Base-by-base conservation (phyloP, 1,284 basidiomycete species). In the Ceratobasidium sp. region DNA sequence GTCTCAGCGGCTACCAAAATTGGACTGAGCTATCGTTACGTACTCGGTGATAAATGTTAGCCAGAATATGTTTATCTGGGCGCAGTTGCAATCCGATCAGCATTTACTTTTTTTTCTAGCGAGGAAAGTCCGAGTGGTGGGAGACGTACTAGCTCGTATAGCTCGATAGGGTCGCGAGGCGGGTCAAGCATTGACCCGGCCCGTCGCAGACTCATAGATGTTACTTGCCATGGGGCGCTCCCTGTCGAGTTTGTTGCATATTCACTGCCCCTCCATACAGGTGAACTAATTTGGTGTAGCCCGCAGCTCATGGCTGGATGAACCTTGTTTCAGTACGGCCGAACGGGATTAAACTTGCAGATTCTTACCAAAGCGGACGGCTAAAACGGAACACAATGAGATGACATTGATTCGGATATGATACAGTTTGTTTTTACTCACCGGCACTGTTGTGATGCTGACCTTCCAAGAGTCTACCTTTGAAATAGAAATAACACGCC, bases 401-500 rank as follows among this genome's bases (percentile, higher is more conserved):
- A 76, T 41, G 79, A 78, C 10, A 77, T 79, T 28, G 80, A 18
- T 18, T 48, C 69, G 28, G 52, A 71, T 18, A 43, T 14, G 5
- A 45, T 23, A 70, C 55, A 30, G n/a, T n/a, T n/a, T n/a, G n/a
- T n/a, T n/a, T 43, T 34, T 88, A 87, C 0, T 90, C 16, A 69
- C 65, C 91, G 0, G 88, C 86, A 73, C 87, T 87, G 0, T 87
- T 86, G 78, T 92, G 88, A 77, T 89, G 90, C 76, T 88, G 87
- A 8, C 91, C 91, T 78, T 93, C 91, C 23, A 89, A 79, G 4
- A 89, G 80, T 39, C 91, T 86, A 8, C 90, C 91, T 75, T 89
- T 91, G 36, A 89, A 86, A 36, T 91, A 81, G 79, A 90, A 91
- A 79, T 92, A 92, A 72, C 88, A 78, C 10, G 92, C 87, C 59